Conservation (phyloP, 1,284 basidiomycete genomes). For the Coniferiporia weirii region DNA sequence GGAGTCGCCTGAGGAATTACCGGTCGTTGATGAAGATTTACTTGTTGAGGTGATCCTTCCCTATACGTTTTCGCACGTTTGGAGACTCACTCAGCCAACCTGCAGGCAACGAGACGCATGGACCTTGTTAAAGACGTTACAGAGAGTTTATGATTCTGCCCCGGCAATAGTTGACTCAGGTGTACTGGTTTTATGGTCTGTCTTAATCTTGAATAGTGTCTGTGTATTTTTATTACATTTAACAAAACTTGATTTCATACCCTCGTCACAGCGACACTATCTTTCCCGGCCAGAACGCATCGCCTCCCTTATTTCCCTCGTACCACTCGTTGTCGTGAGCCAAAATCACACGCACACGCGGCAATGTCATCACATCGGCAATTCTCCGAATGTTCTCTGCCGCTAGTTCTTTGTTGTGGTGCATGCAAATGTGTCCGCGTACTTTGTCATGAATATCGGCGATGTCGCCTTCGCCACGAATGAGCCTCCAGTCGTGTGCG, state of each 20-base stretch:
- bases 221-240: background rate
- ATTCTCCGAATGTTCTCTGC: slow-evolving; percentile 39
- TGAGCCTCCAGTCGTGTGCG: slow-evolving; percentile 48
- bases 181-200: background rate
- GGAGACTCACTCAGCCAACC: background rate
- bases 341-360: slow-evolving; percentile 42
- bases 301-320: slow-evolving; percentile 35
- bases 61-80: background rate
- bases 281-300: slow-evolving; percentile 40
- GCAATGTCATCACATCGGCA: slow-evolving; percentile 32
- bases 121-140: slow-evolving; percentile 15
- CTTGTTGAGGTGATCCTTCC: slow-evolving; percentile 39
- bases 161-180: background rate
- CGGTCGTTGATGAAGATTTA: slow-evolving; percentile 54
- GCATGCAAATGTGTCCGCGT: slow-evolving; percentile 32
- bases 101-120: slow-evolving; percentile 12
- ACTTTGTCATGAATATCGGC: slow-evolving; percentile 26
- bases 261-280: slow-evolving; percentile 6
- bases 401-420: slow-evolving; percentile 38
- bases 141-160: slow-evolving; percentile 8
- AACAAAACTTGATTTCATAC: background rate
- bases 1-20: slow-evolving; percentile 50
- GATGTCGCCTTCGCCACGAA: slow-evolving; percentile 42
- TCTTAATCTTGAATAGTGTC: background rate
- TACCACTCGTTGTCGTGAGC: slow-evolving; percentile 54